Conservation (phyloP, 805 yeast species). For the Saccharomycopsis fodiens region DNA sequence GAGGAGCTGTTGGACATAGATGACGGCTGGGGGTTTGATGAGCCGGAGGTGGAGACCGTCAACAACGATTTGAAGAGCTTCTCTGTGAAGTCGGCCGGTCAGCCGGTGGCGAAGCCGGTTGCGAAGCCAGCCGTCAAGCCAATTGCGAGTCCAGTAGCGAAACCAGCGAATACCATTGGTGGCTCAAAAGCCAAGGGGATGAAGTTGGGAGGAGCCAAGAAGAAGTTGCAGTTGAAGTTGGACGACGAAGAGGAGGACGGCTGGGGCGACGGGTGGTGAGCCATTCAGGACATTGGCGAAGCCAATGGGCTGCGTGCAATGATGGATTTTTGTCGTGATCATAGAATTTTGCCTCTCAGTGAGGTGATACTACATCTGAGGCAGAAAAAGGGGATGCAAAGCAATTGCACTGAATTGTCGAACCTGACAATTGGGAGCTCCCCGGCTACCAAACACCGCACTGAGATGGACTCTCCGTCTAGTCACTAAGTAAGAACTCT, state of each 20-base stretch:
- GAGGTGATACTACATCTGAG: no score
- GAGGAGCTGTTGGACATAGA: slow-evolving; percentile 23
- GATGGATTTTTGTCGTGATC: no score
- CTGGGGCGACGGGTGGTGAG: slow-evolving; percentile 42
- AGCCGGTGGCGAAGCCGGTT: not conserved
- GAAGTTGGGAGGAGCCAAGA: slow-evolving; percentile 21
- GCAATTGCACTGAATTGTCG: no score
- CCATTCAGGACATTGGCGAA: no score
- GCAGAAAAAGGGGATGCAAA: no score
- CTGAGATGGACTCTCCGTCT: no score
- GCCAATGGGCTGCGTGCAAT: no score
- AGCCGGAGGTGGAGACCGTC: not conserved
- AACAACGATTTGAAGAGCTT: not conserved
- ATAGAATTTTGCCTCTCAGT: no score
- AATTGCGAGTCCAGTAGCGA: not conserved
- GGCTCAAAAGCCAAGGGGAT: not conserved
- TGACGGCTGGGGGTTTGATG: slow-evolving; percentile 29
- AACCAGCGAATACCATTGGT: not conserved
- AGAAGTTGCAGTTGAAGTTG: slow-evolving; percentile 28
- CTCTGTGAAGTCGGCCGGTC: not conserved
- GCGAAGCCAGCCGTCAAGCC: not conserved
- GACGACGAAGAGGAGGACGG: slow-evolving; percentile 32
- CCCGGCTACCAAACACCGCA: no score
- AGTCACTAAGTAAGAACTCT: no score
- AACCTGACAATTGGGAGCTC: no score